Conservation (phyloP, 2,329 filamentous ascomycete genomes). For the Lecanicillium sp. region DNA sequence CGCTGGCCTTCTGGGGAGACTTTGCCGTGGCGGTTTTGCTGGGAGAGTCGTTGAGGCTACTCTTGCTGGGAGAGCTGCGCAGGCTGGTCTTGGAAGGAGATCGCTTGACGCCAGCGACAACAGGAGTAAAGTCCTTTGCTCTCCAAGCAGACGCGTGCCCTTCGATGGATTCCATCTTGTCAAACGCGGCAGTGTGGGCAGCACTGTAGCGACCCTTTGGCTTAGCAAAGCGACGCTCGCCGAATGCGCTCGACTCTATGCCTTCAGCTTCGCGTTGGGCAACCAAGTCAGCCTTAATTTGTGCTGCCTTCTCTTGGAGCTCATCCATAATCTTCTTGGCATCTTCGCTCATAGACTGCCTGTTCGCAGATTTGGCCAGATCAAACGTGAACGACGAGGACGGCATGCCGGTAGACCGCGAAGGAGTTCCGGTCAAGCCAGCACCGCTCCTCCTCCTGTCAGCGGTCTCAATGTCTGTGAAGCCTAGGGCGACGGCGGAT, state of each 20-base stretch:
- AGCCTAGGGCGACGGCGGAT: constrained; percentile 75
- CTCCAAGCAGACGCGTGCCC: constrained; percentile 77
- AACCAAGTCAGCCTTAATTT: constrained; percentile 63
- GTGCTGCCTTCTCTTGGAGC: constrained; percentile 64
- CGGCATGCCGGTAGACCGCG: constrained; percentile 46
- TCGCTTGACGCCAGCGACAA: constrained; percentile 29
- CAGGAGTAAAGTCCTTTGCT: constrained; percentile 48
- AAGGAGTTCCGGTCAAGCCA: constrained; percentile 54
- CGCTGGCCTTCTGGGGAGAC: not conserved
- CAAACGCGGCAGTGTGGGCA: constrained; percentile 80
- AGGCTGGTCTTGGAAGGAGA: constrained; percentile 42
- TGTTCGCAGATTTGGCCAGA: constrained; percentile 40
- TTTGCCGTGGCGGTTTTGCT: constrained; percentile 44
- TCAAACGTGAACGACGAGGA: constrained; percentile 64
- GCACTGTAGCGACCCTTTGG: constrained; percentile 81
- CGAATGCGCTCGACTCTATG: constrained; percentile 28
- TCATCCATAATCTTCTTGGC: constrained; percentile 58
- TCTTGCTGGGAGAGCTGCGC: constrained; percentile 29
- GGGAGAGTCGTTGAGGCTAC: constrained; percentile 45
- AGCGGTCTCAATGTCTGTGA: constrained; percentile 64
- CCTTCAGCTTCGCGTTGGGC: constrained; percentile 54
- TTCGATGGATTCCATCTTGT: constrained; percentile 96
- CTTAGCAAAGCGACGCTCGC: constrained; percentile 66
- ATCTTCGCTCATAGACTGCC: constrained; percentile 53
- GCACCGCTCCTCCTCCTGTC: constrained; percentile 37